A percentile compares a stretch with the other conserved stretches of the same genome.
phyloP scores from a whole-genome alignment of 1,284 basidiomycete species.

The Rhodotorula sp. region DNA sequence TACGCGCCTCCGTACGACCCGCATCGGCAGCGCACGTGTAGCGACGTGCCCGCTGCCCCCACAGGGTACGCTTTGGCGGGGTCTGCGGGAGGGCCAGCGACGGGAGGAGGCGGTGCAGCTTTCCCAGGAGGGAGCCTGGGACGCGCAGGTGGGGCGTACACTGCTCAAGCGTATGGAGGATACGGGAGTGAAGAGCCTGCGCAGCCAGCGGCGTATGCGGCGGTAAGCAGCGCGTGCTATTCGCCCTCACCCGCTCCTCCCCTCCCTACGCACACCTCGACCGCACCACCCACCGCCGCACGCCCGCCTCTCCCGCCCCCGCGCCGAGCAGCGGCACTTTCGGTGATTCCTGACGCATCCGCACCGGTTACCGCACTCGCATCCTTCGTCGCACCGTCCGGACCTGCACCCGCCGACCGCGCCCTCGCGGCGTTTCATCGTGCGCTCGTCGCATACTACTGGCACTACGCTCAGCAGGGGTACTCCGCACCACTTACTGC shows the following conservation, averaged over 20 bases:
- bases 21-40: not conserved
- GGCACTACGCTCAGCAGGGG: constrained; percentile 36
- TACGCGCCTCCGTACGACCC: not conserved
- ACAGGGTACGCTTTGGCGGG: no score
- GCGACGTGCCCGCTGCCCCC: no score
- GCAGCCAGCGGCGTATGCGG: not conserved
- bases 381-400: not conserved
- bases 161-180: no score
- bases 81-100: no score
- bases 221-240: no score
- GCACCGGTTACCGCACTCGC: no score
- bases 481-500: constrained; percentile 26
- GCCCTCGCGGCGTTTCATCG: constrained; percentile 17
- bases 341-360: no score
- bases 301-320: not conserved
- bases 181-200: not conserved
- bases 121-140: not conserved
- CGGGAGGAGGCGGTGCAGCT: not conserved
- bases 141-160: not conserved
- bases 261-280: not conserved
- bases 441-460: constrained; percentile 37
- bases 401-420: not conserved
- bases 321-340: not conserved
- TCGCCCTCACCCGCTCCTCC: not conserved
- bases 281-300: accelerated